Conservation (phyloP, 306 rosid genomes). For the Prunus campanulata region DNA sequence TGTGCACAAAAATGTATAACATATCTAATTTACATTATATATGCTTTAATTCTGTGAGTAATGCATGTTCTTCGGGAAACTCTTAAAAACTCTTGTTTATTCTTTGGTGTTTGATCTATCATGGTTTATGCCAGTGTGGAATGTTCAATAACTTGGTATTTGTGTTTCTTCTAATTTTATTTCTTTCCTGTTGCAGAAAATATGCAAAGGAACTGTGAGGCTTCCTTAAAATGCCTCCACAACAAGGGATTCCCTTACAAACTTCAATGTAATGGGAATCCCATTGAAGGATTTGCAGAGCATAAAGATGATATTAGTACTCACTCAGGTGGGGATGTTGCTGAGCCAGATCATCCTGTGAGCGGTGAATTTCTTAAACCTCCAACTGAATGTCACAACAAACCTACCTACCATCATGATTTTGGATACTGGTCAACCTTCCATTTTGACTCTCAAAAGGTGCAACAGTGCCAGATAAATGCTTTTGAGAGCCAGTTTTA, state of each 20-base stretch:
- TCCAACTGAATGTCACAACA: constrained; percentile 53
- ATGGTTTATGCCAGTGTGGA: constrained; percentile 1
- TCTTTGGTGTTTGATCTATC: constrained; percentile 1
- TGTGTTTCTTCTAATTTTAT: constrained; percentile 13
- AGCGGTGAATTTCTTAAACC: constrained; percentile 59
- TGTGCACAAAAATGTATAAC: background rate
- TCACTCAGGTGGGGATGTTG: constrained; percentile 51
- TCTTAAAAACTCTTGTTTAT: background rate
- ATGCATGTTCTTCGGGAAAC: background rate
- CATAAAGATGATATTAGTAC: constrained; percentile 42
- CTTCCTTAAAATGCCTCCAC: constrained; percentile 82
- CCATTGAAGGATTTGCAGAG: constrained; percentile 48
- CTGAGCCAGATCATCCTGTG: constrained; percentile 45
- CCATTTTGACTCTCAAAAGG: constrained; percentile 63
- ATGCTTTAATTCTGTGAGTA: background rate
- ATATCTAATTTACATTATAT: background rate
- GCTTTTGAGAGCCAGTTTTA: constrained; percentile 63
- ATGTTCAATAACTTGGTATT: constrained; percentile 10
- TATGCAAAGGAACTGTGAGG: constrained; percentile 77
- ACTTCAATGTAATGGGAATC: constrained; percentile 54
- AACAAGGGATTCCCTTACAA: constrained; percentile 64
- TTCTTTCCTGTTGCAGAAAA: constrained; percentile 51
- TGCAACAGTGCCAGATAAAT: constrained; percentile 74
- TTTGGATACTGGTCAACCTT: constrained; percentile 61
- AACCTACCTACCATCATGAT: constrained; percentile 58